Percentiles rank a stretch among this genome's conserved stretches.
Evolutionary conservation across 352 stramenopile species (phyloP).

Genomic region (Globisporangium cederbergense): DNA sequence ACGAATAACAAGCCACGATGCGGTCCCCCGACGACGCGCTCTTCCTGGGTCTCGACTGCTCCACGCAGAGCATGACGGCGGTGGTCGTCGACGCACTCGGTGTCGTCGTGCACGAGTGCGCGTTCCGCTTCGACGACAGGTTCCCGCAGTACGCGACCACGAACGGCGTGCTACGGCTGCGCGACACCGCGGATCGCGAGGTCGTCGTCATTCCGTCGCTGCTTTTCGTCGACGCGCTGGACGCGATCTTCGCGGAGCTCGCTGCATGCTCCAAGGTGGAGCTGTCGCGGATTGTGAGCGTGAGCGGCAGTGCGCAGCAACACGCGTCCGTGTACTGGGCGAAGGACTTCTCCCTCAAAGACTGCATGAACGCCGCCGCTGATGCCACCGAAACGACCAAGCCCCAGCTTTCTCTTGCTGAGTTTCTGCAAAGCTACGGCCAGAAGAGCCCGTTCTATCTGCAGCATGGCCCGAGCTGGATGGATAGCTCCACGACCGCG

Average conservation of each 20-base stretch:
- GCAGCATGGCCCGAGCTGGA: slow-evolving; percentile 78
- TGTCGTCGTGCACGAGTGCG: slow-evolving; percentile 43
- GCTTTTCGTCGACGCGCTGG: slow-evolving; percentile 79
- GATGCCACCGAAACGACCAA: background rate
- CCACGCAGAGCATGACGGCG: slow-evolving; percentile 81
- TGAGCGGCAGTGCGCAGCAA: slow-evolving; percentile 81
- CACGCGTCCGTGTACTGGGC: slow-evolving; percentile 81
- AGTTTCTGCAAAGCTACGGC: slow-evolving; percentile 12
- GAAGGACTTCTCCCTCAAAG: slow-evolving; percentile 39
- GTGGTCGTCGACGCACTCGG: slow-evolving; percentile 46
- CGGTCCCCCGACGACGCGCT: slow-evolving; percentile 21
- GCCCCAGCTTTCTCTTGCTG: slow-evolving; percentile 13
- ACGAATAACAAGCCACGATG: background rate
- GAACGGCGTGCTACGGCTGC: slow-evolving; percentile 60
- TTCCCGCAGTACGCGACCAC: slow-evolving; percentile 62
- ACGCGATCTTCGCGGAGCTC: slow-evolving; percentile 58
- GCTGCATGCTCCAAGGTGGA: slow-evolving; percentile 21
- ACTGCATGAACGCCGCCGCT: slow-evolving; percentile 28
- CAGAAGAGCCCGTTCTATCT: slow-evolving; percentile 37
- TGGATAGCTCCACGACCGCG: slow-evolving; percentile 71
- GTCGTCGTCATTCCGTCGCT: slow-evolving; percentile 63
- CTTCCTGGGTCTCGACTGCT: slow-evolving; percentile 77
- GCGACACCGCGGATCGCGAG: slow-evolving; percentile 24
- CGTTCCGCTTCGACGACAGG: slow-evolving; percentile 68
- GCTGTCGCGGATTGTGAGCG: slow-evolving; percentile 43